phyloP scores from a whole-genome alignment of 148 eudicot species.

The Cornus kousa region DNA sequence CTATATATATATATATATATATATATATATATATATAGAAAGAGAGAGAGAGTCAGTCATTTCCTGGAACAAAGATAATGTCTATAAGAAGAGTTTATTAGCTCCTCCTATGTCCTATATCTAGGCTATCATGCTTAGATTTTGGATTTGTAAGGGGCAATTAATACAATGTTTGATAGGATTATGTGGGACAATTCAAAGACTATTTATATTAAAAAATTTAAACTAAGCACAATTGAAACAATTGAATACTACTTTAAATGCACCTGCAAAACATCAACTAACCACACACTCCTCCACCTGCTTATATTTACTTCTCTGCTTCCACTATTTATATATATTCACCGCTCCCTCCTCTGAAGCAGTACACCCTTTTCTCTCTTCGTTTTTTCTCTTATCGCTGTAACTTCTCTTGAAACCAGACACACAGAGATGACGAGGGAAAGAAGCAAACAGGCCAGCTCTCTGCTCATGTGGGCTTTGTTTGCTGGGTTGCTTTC shows the following conservation, averaged over 20 bases:
- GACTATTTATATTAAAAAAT: no score
- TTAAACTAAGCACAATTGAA: background rate
- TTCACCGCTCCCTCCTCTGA: conserved; percentile 16
- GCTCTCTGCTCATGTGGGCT: conserved; percentile 30
- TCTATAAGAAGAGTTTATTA: no score
- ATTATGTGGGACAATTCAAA: no score
- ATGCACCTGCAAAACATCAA: conserved; percentile 58
- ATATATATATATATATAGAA: no score
- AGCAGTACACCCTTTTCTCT: background rate
- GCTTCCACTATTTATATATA: conserved; percentile 36
- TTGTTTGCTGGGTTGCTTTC: conserved; percentile 31
- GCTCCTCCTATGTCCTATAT: no score
- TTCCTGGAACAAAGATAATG: no score
- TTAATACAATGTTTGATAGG: no score
- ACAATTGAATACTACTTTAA: conserved; percentile 26
- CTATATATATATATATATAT: no score
- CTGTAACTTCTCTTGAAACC: background rate
- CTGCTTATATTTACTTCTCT: conserved; percentile 54
- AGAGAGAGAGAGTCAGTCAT: no score
- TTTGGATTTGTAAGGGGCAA: no score
- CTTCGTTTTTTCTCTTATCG: background rate
- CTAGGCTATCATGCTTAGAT: no score
- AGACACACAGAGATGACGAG: conserved; percentile 14
- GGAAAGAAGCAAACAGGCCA: conserved; percentile 21
- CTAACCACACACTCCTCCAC: conserved; percentile 54